Conservation (phyloP, 768 basidiomycete genomes). For the Rhodotorula diobovata region DNA sequence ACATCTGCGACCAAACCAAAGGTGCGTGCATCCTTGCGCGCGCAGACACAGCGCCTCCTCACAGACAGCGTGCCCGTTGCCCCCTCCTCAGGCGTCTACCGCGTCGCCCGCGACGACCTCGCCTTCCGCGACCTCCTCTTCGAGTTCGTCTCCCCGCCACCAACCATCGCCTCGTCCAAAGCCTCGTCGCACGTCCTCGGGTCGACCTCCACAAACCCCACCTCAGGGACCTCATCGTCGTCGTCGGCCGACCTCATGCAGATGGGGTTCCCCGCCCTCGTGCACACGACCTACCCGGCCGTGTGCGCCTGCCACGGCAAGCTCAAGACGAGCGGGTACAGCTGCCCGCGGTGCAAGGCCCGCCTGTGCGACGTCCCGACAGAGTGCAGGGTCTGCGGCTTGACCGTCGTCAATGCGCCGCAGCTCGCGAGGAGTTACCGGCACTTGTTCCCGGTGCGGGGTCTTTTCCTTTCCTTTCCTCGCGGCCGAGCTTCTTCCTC, state of each 20-base stretch:
- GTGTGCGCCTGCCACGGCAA: constrained; percentile 92
- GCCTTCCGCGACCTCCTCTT: constrained; percentile 94
- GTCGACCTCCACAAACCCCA: constrained; percentile 54
- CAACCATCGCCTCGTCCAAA: constrained; percentile 47
- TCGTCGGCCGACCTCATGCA: constrained; percentile 88
- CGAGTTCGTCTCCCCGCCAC: constrained; percentile 91
- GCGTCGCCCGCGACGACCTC: constrained; percentile 96
- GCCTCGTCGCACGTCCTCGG: constrained; percentile 38
- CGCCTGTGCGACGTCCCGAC: constrained; percentile 98
- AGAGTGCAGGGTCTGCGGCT: constrained; percentile 91
- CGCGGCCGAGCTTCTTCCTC: not conserved
- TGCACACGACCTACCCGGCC: constrained; percentile 71
- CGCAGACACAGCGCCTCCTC: too few species aligned
- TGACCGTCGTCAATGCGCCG: constrained; percentile 97
- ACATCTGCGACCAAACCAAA: constrained; percentile 83
- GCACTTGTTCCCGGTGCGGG: constrained; percentile 85
- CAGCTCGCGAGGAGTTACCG: constrained; percentile 94
- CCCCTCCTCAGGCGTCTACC: constrained; percentile 56
- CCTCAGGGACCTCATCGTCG: constrained; percentile 41
- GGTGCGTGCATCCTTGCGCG: constrained; percentile 67
- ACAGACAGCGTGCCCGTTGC: too few species aligned
- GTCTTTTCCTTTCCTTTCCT: not conserved
- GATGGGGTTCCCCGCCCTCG: constrained; percentile 95
- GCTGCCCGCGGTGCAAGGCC: constrained; percentile 86
- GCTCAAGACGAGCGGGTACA: constrained; percentile 84